A percentile compares a stretch with the other conserved stretches of the same genome.
Conservation (phyloP, 805 yeast genomes). For the Deakozyma indianensis region DNA sequence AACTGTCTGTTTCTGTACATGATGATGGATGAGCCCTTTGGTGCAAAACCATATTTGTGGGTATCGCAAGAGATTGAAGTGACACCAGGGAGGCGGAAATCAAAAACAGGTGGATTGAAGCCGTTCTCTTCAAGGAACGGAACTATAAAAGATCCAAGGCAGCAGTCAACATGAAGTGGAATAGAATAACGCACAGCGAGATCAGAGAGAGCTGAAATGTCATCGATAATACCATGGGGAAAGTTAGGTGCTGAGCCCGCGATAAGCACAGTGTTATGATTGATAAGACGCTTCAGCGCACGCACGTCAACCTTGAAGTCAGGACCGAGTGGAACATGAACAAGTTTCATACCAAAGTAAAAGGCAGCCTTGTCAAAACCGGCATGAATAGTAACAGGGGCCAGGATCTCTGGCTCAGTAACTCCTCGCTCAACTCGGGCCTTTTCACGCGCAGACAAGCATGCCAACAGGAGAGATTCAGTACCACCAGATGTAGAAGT, state of each 20-base stretch:
- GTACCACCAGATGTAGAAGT: slow-evolving; percentile 92
- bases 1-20: slow-evolving; percentile 65
- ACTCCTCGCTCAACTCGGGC: slow-evolving; percentile 42
- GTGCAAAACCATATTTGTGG: slow-evolving; percentile 98
- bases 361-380: slow-evolving; percentile 88
- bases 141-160: slow-evolving; percentile 84
- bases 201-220: slow-evolving; percentile 55
- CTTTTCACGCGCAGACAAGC: slow-evolving; percentile 74
- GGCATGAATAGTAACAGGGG: slow-evolving; percentile 86
- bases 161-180: slow-evolving; percentile 91
- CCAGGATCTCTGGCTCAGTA: slow-evolving; percentile 67
- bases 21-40: slow-evolving; percentile 86
- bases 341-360: slow-evolving; percentile 76
- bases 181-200: slow-evolving; percentile 53
- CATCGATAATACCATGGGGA: slow-evolving; percentile 93
- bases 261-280: slow-evolving; percentile 64
- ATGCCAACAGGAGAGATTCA: slow-evolving; percentile 75
- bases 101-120: slow-evolving; percentile 44
- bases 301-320: slow-evolving; percentile 54
- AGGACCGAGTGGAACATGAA: slow-evolving; percentile 65
- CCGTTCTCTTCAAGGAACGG: slow-evolving; percentile 63
- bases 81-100: slow-evolving; percentile 77
- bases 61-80: slow-evolving; percentile 98
- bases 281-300: slow-evolving; percentile 52
- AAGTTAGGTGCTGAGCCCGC: slow-evolving; percentile 95